Evolutionary conservation across 371 early-diverging fungal genomes (phyloP).

Genomic region (Fennellomyces sp.): DNA sequence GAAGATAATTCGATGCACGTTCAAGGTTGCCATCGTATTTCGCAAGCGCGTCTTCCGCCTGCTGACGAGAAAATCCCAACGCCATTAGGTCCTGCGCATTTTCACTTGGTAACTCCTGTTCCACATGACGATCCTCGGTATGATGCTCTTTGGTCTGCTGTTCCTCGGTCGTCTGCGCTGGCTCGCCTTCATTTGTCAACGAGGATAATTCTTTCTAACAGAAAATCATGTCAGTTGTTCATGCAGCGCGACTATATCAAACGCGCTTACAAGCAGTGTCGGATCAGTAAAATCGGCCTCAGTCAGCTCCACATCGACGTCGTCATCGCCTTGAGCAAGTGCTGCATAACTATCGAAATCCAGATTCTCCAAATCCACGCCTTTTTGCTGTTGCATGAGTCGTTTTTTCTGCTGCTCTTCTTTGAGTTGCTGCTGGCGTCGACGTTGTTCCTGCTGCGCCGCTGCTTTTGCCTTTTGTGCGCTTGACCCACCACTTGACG

Average conservation of each 20-base stretch:
- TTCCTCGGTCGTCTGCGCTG: not conserved
- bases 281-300: slow-evolving; percentile 48
- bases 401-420: not conserved
- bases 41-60: slow-evolving; percentile 27
- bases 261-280: slow-evolving; percentile 31
- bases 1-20: slow-evolving; percentile 37
- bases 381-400: not conserved
- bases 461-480: not conserved
- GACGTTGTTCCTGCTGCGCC: slow-evolving; percentile 6
- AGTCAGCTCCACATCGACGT: slow-evolving; percentile 39
- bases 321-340: slow-evolving; percentile 35
- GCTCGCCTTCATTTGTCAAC: slow-evolving; percentile 5
- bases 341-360: slow-evolving; percentile 44
- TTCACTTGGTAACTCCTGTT: not conserved
- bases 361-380: slow-evolving; percentile 16
- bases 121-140: not conserved
- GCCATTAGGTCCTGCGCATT: slow-evolving; percentile 17
- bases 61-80: slow-evolving; percentile 37
- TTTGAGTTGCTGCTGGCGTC: not conserved
- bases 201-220: slow-evolving; percentile 32
- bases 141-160: not conserved
- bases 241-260: not conserved
- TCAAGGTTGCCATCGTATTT: slow-evolving; percentile 34
- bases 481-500: not conserved
- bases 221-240: not conserved